Conservation (phyloP, 208 protist species). For the Ichthyophonus hoferi region DNA sequence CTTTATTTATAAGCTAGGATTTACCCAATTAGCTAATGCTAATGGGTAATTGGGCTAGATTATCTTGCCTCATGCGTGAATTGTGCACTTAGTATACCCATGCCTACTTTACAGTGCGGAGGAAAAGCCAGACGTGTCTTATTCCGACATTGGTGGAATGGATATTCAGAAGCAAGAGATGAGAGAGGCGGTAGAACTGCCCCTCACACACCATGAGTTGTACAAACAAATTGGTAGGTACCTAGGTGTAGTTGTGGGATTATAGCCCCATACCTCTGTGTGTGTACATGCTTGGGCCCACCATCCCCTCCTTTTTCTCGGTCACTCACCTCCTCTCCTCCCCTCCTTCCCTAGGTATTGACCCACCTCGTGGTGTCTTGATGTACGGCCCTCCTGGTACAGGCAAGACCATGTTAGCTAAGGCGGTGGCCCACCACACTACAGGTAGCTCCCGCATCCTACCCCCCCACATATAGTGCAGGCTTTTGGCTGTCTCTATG, state of each 20-base stretch:
- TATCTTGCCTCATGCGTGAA: no score
- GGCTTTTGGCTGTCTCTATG: no score
- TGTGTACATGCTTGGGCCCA: neutral
- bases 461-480: no score
- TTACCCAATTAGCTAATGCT: no score
- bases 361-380: conserved; percentile 97
- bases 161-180: conserved; percentile 99
- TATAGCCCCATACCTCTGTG: neutral
- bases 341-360: conserved; percentile 96
- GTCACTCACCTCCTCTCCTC: conserved; percentile 56
- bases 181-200: conserved; percentile 98
- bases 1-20: no score
- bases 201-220: conserved; percentile 95
- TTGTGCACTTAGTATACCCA: no score
- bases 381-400: conserved; percentile 93
- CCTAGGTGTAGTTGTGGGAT: no score
- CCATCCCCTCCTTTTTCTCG: neutral
- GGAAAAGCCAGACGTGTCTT: conserved; percentile 84
- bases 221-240: conserved; percentile 93
- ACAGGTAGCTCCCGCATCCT: no score
- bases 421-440: conserved; percentile 98
- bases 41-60: no score
- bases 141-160: conserved; percentile 94
- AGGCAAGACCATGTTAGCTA: conserved; percentile 97
- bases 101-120: conserved; percentile 59